These are phyloP conservation scores for Sherardia arvensis DNA, from an alignment of 257 asterid species.

Conservation along the genomic window DNA sequence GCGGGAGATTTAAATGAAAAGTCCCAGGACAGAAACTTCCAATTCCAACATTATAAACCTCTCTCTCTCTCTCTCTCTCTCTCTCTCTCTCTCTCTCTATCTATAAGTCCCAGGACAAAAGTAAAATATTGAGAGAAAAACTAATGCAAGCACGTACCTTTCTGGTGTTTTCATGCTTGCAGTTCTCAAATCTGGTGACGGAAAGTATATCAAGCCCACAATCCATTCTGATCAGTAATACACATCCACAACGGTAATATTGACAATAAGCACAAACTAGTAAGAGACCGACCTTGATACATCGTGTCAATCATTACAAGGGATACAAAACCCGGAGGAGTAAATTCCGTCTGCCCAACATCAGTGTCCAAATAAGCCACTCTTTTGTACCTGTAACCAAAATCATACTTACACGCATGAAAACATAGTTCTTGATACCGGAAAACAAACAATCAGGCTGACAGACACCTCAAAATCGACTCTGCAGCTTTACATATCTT, in stretches of 20 bases:
- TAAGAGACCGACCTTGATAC: conserved; percentile 41
- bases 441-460: neutral
- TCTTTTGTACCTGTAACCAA: conserved; percentile 52
- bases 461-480: neutral
- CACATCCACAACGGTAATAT: neutral
- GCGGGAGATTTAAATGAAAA: no score
- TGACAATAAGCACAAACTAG: conserved; percentile 4
- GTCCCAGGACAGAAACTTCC: no score
- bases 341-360: conserved; percentile 95
- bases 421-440: neutral
- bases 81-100: no score
- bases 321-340: conserved; percentile 81
- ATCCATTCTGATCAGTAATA: neutral
- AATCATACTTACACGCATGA: neutral
- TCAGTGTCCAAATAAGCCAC: conserved; percentile 96
- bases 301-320: conserved; percentile 64
- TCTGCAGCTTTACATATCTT: neutral
- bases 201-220: conserved; percentile 7
- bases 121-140: neutral
- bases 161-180: conserved; percentile 90
- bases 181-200: conserved; percentile 52
- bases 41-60: no score
- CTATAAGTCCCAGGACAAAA: no score
- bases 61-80: no score
- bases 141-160: conserved; percentile 37